Evolutionary conservation across 345 rosid species (phyloP).

Genomic region (Citrus unshiu): DNA sequence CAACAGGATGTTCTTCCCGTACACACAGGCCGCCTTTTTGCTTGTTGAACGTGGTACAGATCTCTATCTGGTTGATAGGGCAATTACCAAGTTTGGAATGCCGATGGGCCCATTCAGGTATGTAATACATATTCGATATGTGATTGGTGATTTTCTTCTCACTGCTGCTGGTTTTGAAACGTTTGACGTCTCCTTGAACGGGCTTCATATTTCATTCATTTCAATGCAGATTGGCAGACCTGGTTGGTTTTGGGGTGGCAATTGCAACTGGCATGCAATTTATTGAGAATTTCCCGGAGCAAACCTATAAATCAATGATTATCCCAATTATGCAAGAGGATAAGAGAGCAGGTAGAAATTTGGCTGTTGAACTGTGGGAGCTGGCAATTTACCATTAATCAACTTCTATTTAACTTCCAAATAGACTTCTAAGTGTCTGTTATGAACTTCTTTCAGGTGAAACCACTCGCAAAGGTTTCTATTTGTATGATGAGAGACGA

Average conservation of each 20-base stretch:
- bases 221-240: slow-evolving; percentile 67
- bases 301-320: slow-evolving; percentile 83
- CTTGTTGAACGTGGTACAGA: slow-evolving; percentile 86
- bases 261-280: slow-evolving; percentile 79
- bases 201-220: background rate
- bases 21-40: slow-evolving; percentile 72
- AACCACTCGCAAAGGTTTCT: slow-evolving; percentile 77
- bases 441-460: slow-evolving; percentile 56
- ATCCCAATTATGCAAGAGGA: slow-evolving; percentile 88
- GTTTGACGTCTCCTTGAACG: background rate
- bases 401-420: slow-evolving; percentile 4
- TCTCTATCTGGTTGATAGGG: slow-evolving; percentile 69
- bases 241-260: slow-evolving; percentile 94
- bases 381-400: background rate
- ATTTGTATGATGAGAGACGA: slow-evolving; percentile 70
- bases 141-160: background rate
- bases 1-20: slow-evolving; percentile 97
- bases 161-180: background rate
- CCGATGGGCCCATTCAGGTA: slow-evolving; percentile 99
- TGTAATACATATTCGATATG: background rate
- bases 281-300: slow-evolving; percentile 73
- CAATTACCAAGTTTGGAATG: slow-evolving; percentile 89
- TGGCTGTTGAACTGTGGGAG: background rate
- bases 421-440: slow-evolving; percentile 4
- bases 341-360: slow-evolving; percentile 67